Conservation (phyloP, 2,329 filamentous ascomycete species). For the Hypocreales sp. region DNA sequence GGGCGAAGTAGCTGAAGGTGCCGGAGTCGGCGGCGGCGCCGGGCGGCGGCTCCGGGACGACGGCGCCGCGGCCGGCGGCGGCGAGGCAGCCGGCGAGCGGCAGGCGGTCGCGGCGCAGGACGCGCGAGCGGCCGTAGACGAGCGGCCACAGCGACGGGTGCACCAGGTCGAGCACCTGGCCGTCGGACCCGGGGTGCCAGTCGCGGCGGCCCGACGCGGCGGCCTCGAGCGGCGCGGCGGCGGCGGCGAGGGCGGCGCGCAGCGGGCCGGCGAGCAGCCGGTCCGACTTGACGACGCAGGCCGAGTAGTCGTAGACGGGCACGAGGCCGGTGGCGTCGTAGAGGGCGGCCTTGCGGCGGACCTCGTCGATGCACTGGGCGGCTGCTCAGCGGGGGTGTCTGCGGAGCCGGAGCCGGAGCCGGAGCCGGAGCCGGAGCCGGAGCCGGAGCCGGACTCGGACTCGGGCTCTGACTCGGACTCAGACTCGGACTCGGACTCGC, state of each 20-base stretch:
- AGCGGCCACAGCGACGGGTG: slow-evolving; percentile 50
- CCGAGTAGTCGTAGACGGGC: slow-evolving; percentile 16
- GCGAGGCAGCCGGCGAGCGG: slow-evolving; percentile 21
- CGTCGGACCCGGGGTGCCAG: slow-evolving; percentile 44
- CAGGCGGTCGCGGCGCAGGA: slow-evolving; percentile 12
- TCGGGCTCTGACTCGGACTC: too few species aligned
- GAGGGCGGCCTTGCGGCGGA: slow-evolving; percentile 15
- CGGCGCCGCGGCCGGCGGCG: slow-evolving; percentile 16
- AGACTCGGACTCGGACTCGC: too few species aligned
- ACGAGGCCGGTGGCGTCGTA: slow-evolving; percentile 17
- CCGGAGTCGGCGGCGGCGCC: background rate
- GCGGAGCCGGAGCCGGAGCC: too few species aligned
- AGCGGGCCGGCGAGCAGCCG: slow-evolving; percentile 10
- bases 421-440: too few species aligned
- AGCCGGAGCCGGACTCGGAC: too few species aligned
- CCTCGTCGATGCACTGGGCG: slow-evolving; percentile 15
- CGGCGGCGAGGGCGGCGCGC: slow-evolving; percentile 21
- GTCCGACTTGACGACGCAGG: slow-evolving; percentile 20
- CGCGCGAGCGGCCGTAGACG: slow-evolving; percentile 30
- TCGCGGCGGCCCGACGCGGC: slow-evolving; percentile 34
- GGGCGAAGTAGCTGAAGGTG: background rate
- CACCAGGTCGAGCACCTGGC: slow-evolving; percentile 44
- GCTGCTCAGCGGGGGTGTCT: too few species aligned
- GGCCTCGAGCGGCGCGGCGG: slow-evolving; percentile 31
- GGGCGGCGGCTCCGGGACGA: slow-evolving; percentile 8